These are phyloP conservation scores for Chlorophyllum brunneum DNA, from an alignment of 768 basidiomycete genomes.

Conservation along the genomic window DNA sequence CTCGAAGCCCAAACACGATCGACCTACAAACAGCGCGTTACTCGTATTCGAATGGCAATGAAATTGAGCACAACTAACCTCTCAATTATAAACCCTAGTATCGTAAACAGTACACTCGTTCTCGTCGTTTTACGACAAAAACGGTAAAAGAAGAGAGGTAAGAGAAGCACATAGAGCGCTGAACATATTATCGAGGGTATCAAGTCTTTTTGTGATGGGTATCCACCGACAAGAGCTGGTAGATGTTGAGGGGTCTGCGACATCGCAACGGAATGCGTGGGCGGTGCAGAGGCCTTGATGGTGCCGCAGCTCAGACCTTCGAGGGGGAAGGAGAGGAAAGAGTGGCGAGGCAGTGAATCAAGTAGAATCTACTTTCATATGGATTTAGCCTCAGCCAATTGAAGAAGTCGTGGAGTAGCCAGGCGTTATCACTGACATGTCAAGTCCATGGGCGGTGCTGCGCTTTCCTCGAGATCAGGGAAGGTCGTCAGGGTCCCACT, in stretches of 20 bases:
- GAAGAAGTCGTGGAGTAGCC: not conserved
- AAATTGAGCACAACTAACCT: conserved; percentile 11
- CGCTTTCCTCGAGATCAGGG: too few species aligned
- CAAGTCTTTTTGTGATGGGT: conserved; percentile 15
- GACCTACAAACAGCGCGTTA: conserved; percentile 14
- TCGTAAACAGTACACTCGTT: conserved; percentile 10
- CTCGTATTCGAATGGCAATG: not conserved
- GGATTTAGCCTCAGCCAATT: not conserved
- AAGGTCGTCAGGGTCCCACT: too few species aligned
- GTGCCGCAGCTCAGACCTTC: not conserved
- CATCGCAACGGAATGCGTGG: not conserved
- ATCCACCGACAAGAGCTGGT: conserved; percentile 16
- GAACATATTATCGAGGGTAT: conserved; percentile 18
- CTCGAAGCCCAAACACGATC: conserved; percentile 21
- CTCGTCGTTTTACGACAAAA: conserved; percentile 9
- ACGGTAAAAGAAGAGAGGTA: conserved; percentile 14
- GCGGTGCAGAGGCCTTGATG: not conserved
- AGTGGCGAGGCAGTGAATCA: not conserved
- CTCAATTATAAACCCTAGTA: conserved; percentile 14
- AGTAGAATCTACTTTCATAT: not conserved
- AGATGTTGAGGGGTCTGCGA: not conserved
- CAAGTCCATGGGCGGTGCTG: conserved; percentile 1
- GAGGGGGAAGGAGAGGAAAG: too few species aligned
- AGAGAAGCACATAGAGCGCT: conserved; percentile 13
- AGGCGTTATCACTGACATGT: not conserved